Evolutionary conservation across 306 rosid genomes (phyloP).

Genomic region (Rubus parviflorus): DNA sequence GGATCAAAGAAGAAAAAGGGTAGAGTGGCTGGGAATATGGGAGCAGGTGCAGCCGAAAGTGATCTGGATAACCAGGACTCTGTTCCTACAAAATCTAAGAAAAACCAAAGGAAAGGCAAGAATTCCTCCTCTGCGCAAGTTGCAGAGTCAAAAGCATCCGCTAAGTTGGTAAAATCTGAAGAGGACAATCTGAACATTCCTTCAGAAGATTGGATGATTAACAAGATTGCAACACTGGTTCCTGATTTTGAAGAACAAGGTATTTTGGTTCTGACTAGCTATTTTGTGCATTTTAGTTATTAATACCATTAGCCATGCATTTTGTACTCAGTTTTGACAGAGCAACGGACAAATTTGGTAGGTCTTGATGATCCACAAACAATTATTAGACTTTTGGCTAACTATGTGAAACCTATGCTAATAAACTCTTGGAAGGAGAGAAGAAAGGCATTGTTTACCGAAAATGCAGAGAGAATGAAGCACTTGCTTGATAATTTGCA

Average conservation of each 20-base stretch:
- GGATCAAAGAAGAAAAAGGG: slow-evolving; percentile 85
- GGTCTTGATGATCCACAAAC: slow-evolving; percentile 75
- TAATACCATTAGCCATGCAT: background rate
- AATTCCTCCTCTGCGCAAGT: slow-evolving; percentile 53
- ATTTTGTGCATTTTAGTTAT: slow-evolving; percentile 26
- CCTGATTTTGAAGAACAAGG: slow-evolving; percentile 96
- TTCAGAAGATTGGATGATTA: slow-evolving; percentile 89
- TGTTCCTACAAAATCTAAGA: slow-evolving; percentile 70
- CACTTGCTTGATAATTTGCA: slow-evolving; percentile 75
- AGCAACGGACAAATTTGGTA: slow-evolving; percentile 37
- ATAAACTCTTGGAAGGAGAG: slow-evolving; percentile 77
- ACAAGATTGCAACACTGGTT: slow-evolving; percentile 60
- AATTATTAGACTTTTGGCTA: slow-evolving; percentile 67
- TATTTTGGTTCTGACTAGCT: slow-evolving; percentile 36
- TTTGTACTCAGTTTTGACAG: slow-evolving; percentile 33
- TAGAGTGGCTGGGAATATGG: slow-evolving; percentile 49
- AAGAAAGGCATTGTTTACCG: slow-evolving; percentile 75
- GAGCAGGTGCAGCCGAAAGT: slow-evolving; percentile 53
- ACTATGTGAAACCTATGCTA: slow-evolving; percentile 73
- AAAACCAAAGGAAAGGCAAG: slow-evolving; percentile 82
- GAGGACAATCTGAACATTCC: slow-evolving; percentile 67
- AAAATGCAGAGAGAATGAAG: slow-evolving; percentile 73
- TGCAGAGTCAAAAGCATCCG: slow-evolving; percentile 58
- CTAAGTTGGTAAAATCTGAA: slow-evolving; percentile 60
- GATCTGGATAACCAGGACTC: slow-evolving; percentile 66